A percentile compares a stretch with the other conserved stretches of the same genome.
Evolutionary conservation across 495 filamentous ascomycete genomes (phyloP).

Genomic region (Penicillium mononematosum): DNA sequence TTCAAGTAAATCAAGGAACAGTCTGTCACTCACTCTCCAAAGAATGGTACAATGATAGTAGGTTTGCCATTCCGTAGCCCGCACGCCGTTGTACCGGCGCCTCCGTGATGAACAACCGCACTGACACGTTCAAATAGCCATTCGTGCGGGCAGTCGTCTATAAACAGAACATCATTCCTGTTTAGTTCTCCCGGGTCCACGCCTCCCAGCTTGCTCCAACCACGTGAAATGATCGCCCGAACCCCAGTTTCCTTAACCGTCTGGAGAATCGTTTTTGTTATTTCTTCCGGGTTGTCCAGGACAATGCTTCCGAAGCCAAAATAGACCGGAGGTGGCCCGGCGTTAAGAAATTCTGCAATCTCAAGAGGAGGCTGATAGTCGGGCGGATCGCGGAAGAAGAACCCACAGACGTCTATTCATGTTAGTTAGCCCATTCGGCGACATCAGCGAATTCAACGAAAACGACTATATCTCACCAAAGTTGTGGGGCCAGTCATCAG

Average conservation of each 20-base stretch:
- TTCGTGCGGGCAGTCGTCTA: constrained; percentile 60
- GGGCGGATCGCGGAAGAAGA: constrained; percentile 52
- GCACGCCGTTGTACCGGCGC: constrained; percentile 60
- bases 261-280: constrained; percentile 51
- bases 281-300: constrained; percentile 50
- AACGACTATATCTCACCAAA: background rate
- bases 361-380: constrained; percentile 47
- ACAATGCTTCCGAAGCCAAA: constrained; percentile 67
- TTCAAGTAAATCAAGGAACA: background rate
- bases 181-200: constrained; percentile 19
- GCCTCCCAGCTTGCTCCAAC: constrained; percentile 56
- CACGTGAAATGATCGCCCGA: constrained; percentile 59
- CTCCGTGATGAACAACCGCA: constrained; percentile 60
- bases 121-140: constrained; percentile 63
- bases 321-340: constrained; percentile 55
- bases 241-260: constrained; percentile 47
- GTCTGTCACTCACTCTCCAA: constrained; percentile 49
- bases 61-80: constrained; percentile 54
- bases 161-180: constrained; percentile 44
- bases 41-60: constrained; percentile 61
- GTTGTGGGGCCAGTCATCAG: background rate
- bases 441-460: background rate
- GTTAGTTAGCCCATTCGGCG: background rate
- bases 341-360: constrained; percentile 46
- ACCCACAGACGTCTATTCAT: constrained; percentile 49